These are phyloP conservation scores for Solanum hybrid DNA, from an alignment of 305 asterid species.

Conservation along the genomic window DNA sequence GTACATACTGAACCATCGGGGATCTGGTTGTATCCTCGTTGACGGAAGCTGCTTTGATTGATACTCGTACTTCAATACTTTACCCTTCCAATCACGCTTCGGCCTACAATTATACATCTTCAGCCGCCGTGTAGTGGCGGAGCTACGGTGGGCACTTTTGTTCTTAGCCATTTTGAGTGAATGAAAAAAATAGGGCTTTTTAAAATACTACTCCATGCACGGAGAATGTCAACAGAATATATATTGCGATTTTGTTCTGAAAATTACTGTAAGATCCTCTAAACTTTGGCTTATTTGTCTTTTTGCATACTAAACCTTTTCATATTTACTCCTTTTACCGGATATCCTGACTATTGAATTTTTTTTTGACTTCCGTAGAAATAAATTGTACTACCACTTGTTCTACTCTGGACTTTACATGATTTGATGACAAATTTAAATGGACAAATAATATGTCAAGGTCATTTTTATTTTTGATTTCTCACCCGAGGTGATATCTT, in stretches of 20 bases:
- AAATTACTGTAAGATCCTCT: background rate
- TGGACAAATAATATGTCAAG: no score
- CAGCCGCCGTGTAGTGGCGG: conserved; percentile 58
- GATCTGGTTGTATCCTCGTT: conserved; percentile 81
- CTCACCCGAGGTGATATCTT: no score
- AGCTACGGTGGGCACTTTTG: background rate
- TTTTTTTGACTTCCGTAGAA: no score
- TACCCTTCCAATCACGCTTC: conserved; percentile 41
- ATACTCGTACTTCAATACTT: conserved; percentile 51
- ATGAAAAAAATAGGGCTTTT: conserved; percentile 71
- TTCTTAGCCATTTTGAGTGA: conserved; percentile 37
- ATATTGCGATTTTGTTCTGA: background rate
- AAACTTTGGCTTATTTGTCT: background rate
- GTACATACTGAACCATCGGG: conserved; percentile 72
- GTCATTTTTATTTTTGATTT: no score
- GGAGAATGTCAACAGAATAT: background rate
- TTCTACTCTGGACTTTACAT: no score
- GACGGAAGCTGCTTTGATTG: conserved; percentile 74
- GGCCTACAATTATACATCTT: conserved; percentile 78
- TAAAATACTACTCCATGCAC: conserved; percentile 40
- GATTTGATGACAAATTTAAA: no score
- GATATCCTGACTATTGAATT: no score
- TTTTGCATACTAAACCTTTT: background rate
- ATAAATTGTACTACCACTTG: no score
- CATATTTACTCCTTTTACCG: no score